These are phyloP conservation scores for Neurospora sp. DNA, from an alignment of 2,329 filamentous ascomycete genomes.

Conservation along the genomic window DNA sequence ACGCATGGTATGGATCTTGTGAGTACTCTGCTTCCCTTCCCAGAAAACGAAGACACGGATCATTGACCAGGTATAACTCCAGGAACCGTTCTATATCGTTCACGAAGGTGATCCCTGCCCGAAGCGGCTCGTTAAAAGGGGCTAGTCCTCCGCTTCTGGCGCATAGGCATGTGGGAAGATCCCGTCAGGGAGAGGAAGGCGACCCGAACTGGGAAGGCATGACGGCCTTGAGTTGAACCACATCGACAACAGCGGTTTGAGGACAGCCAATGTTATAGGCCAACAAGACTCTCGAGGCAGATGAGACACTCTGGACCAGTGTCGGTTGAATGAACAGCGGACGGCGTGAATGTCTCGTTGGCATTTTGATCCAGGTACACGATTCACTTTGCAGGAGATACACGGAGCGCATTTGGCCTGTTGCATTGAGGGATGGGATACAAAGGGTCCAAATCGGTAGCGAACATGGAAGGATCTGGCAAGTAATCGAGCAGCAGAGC, in stretches of 20 bases:
- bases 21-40: conserved; percentile 2
- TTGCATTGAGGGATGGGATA: background rate
- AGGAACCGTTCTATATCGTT: background rate
- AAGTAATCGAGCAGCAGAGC: background rate
- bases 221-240: background rate
- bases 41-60: background rate
- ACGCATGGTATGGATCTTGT: conserved; percentile 18
- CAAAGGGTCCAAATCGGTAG: fast-evolving
- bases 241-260: background rate
- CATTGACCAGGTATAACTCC: background rate
- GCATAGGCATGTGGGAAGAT: background rate
- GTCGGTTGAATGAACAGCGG: background rate
- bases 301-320: background rate
- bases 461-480: background rate
- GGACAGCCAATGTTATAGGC: background rate
- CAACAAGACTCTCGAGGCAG: background rate
- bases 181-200: background rate
- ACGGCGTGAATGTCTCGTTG: background rate
- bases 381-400: background rate
- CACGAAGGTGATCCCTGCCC: background rate
- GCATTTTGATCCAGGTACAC: background rate
- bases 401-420: background rate
- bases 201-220: background rate
- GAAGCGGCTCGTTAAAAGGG: background rate
- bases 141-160: background rate